A percentile compares a stretch with the other conserved stretches of the same genome.
Conservation (phyloP, 140 eudicot species). For the Ambrosia hybrid region DNA sequence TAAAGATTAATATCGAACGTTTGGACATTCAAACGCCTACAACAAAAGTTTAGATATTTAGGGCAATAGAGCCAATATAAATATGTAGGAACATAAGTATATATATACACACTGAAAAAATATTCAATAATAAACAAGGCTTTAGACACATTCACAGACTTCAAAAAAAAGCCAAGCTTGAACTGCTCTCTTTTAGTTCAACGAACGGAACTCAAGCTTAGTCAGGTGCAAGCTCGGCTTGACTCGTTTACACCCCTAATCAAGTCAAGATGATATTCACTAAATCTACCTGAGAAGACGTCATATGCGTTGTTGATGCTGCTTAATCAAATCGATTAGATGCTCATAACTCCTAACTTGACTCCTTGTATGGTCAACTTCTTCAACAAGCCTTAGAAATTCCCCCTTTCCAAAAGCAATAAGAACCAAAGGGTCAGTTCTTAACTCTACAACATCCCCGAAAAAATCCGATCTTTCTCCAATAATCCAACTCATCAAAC, state of each 20-base stretch:
- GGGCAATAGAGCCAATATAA: too few relatives aligned
- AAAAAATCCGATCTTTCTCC: constrained; percentile 44
- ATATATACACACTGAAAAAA: not conserved
- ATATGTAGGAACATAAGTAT: not conserved
- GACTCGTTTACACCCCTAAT: not conserved
- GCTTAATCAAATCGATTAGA: constrained; percentile 34
- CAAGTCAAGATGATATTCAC: not conserved
- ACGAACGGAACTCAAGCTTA: too few relatives aligned
- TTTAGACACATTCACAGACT: too few relatives aligned
- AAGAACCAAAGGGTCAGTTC: constrained; percentile 51
- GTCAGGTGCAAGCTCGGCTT: not conserved
- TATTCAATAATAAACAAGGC: too few relatives aligned
- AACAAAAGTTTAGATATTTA: too few relatives aligned
- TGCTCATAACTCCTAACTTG: constrained; percentile 32
- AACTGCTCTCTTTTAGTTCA: too few relatives aligned
- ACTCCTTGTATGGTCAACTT: constrained; percentile 23
- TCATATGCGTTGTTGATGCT: constrained; percentile 7
- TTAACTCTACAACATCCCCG: constrained; percentile 41
- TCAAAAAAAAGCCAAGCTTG: too few relatives aligned
- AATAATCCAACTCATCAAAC: constrained; percentile 25
- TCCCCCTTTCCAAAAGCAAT: constrained; percentile 50
- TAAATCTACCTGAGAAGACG: not conserved
- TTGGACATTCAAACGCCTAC: too few relatives aligned
- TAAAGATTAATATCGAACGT: too few relatives aligned
- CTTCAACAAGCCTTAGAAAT: constrained; percentile 35